Percentiles rank a stretch among this genome's conserved stretches.
Conservation (phyloP, 2,329 filamentous ascomycete genomes). For the Curvularia sp. region DNA sequence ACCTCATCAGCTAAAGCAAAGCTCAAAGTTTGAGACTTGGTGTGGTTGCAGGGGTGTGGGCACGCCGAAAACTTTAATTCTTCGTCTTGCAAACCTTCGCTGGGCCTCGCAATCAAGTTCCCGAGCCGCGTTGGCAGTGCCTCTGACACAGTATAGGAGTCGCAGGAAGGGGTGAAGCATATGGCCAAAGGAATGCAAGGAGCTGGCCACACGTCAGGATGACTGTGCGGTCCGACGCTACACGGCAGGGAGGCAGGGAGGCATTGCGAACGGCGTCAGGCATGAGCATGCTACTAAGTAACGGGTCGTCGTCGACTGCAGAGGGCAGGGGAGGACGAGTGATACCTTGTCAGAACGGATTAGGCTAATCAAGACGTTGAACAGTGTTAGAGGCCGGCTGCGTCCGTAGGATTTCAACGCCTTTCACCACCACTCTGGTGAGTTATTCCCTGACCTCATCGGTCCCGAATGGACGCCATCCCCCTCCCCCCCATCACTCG, state of each 20-base stretch:
- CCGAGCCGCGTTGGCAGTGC: slow-evolving; percentile 37
- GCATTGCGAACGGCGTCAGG: slow-evolving; percentile 24
- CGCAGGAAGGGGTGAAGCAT: slow-evolving; percentile 15
- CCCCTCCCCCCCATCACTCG: neutral
- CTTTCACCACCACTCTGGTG: neutral
- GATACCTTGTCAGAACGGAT: slow-evolving; percentile 44
- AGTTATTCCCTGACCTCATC: neutral
- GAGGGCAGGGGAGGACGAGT: slow-evolving; percentile 23
- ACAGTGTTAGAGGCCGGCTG: slow-evolving; percentile 42
- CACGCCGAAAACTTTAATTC: slow-evolving; percentile 50
- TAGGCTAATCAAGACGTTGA: slow-evolving; percentile 49
- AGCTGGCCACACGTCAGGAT: neutral
- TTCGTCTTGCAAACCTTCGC: slow-evolving; percentile 40
- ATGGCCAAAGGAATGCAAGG: neutral
- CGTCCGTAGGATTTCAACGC: slow-evolving; percentile 33
- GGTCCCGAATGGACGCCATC: neutral
- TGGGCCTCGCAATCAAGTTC: slow-evolving; percentile 30
- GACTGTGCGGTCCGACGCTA: slow-evolving; percentile 11
- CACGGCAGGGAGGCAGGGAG: slow-evolving; percentile 18
- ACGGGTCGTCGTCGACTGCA: slow-evolving; percentile 19
- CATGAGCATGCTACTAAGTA: slow-evolving; percentile 12
- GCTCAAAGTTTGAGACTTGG: slow-evolving; percentile 48
- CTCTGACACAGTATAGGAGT: slow-evolving; percentile 21
- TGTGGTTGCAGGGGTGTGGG: slow-evolving; percentile 48
- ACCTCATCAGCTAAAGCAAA: slow-evolving; percentile 39